Evolutionary conservation across 2,329 filamentous ascomycete genomes (phyloP), one percentile per base, ranked within the genome.

Genomic region (Achaetomium macrosporum): DNA sequence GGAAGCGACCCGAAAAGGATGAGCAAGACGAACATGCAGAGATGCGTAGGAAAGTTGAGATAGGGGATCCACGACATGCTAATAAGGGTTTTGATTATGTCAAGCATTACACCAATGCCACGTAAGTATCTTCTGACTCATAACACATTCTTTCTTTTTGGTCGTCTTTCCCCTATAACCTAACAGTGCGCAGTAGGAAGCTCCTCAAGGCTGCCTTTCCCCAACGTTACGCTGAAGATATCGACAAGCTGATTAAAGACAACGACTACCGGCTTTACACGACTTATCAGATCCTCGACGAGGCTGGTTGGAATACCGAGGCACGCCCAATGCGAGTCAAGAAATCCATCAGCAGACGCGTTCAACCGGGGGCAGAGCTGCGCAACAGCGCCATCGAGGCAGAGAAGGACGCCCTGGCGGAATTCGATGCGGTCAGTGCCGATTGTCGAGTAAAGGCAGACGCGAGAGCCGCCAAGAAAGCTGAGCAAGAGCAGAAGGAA

Each of bases 131-230:
- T n/a, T 35, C 11, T 36, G 29, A 20, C 6, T 30, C 25, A 17
- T 30, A 12, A 5, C n/a, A 7, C 6, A 13, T 30, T 19, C 36
- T 2, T n/a, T 4, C 35, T 37, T n/a, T 37, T 37, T 4, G 35
- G 7, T n/a, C 6, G 3, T 5, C 9, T 37, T 16, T 37, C 15
- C n/a, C 12, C 9, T 37, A 37, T 54, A 33, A 54, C 42, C 4
- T 11, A 25, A 25, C 7, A 25, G 4, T 8, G 30, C 20, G 40
- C 45, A 64, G 64, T 15, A 63, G 56, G 42, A 41, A 33, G 0
- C 54, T 75, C 0, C 56, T 75, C 37, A 59, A 63, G 41, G 64
- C 68, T 49, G 64, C 69, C 0, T 76, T 73, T 33, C 66, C 66
- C 8, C 57, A 55, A 1, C 57, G 68, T 1, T 67, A 66, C 13